Base-by-base conservation (phyloP, 352 stramenopile genomes). In the Phytophthora pseudosyringae region DNA sequence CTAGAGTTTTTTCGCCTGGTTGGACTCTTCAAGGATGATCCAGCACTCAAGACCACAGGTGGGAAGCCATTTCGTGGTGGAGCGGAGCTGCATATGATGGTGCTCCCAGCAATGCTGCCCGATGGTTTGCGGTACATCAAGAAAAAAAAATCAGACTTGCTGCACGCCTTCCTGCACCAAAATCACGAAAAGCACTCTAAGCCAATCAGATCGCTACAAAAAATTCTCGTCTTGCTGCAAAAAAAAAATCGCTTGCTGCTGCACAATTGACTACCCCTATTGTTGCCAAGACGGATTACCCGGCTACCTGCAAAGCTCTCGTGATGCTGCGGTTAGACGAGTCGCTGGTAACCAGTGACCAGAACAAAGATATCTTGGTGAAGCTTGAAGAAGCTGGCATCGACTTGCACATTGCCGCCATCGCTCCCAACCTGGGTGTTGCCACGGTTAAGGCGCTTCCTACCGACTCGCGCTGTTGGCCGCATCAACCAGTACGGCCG, bases 251-350 rank as follows among this genome's bases (percentile, higher is more conserved):
- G n/a, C n/a, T n/a, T n/a, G n/a, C n/a, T n/a, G n/a, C n/a, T n/a
- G n/a, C n/a, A n/a, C n/a, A n/a, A n/a, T n/a, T n/a, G n/a, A n/a
- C n/a, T n/a, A n/a, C n/a, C n/a, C n/a, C 93, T n/a, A 86, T 99
- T 25, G 97, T 99, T 77, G 87, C 96, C 57, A 99, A 99, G 87
- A 98, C 92, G 21, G 95, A 99, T 70, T 99, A 99, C 77, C 97
- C 97, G 3, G 96, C 97, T 5, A 97, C 97, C 5, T 99, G 98
- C 75, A 99, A 99, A 69, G 96, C 98, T 6, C 88, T 98, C 47
- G 98, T 99, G 75, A 99, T 96, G 41, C 75, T 99, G 18, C 75
- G 99, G 13, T 61, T 99, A 2, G 94, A 99, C 76, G 88, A 92
- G 41, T 69, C 87, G 41, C 83, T 95, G n/a, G 74, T 98, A 10